Evolutionary conservation across 129 eudicot genomes (phyloP), one percentile per base, ranked within the genome.

Genomic region (Arctium minus): DNA sequence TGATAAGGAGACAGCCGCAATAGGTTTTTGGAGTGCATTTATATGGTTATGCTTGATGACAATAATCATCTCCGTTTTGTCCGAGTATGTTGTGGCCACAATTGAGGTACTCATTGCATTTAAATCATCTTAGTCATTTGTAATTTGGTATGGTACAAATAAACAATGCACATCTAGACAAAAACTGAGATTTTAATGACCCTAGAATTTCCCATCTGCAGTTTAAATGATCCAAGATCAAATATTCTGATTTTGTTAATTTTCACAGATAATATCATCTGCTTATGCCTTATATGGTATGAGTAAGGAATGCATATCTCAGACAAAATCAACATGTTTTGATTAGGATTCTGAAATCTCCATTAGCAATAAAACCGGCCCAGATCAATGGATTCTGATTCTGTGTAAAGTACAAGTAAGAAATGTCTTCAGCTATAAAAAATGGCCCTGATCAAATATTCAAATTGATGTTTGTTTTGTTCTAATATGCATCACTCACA

Each of bases 41-140:
- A 77, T 80, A 40, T 95, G 99, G 99, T 79, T 95, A 81, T 86
- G 85, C 17, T 82, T 85, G 13, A 95, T 95, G 97, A 95, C 98
- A 30, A 75, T 72, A 67, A 32, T 84, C 33, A 89, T 92, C 35
- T 89, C 93, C 33, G 53, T 92, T 33, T 86, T 95, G 68, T 92
- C 98, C 1, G 97, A 95, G 80, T 95, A 87, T 11, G 85, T 95
- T 39, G 97, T 95, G 32, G 93, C 88, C 50, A 92, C 98, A 18
- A 92, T 95, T 64, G 97, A 95, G 97, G 98, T 94, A 83, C n/a
- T 30, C 48, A 76, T 42, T 10, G 29, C 76, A 18, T 29, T 75
- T 46, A 30, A 18, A 22, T 37, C n/a, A 62, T 29, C 44, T 44
- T 30, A 31, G 46, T 2, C 31, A 29, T 32, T 44, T 32, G 29